These are phyloP conservation scores for Phytopythium ostracodes DNA, from an alignment of 352 stramenopile species.

Conservation along the genomic window DNA sequence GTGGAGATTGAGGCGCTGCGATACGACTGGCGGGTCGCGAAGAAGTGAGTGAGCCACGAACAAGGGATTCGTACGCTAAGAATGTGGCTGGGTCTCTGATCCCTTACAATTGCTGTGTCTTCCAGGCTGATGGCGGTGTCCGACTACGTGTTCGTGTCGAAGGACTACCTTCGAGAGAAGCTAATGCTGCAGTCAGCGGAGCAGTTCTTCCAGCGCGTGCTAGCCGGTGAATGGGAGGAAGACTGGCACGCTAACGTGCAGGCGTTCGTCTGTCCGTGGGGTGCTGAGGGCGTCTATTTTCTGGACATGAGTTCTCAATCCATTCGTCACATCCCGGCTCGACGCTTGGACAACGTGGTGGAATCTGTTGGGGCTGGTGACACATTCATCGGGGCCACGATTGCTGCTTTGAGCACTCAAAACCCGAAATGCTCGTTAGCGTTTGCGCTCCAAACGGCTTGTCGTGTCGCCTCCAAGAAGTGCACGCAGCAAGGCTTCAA, in stretches of 20 bases:
- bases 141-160: slow-evolving; percentile 66
- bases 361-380: slow-evolving; percentile 76
- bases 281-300: slow-evolving; percentile 53
- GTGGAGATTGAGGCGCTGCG: slow-evolving; percentile 67
- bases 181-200: slow-evolving; percentile 31
- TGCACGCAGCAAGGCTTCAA: slow-evolving; percentile 55
- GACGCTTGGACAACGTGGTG: slow-evolving; percentile 30
- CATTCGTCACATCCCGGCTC: slow-evolving; percentile 31
- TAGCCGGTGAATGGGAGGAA: slow-evolving; percentile 14
- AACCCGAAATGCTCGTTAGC: slow-evolving; percentile 16
- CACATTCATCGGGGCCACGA: slow-evolving; percentile 59
- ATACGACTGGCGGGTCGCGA: slow-evolving; percentile 54
- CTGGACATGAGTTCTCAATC: slow-evolving; percentile 18
- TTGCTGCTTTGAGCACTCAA: slow-evolving; percentile 38
- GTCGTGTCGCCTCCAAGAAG: slow-evolving; percentile 52
- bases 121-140: slow-evolving; percentile 34
- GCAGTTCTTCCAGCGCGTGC: slow-evolving; percentile 36
- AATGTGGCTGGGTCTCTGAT: not conserved
- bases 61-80: not conserved
- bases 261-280: slow-evolving; percentile 71
- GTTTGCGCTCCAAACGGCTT: slow-evolving; percentile 35
- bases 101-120: not conserved
- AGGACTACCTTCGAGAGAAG: slow-evolving; percentile 67
- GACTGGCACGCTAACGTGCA: slow-evolving; percentile 24
- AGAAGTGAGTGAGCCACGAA: slow-evolving; percentile 28